Evolutionary conservation across 345 rosid species (phyloP), one percentile per base, ranked within the genome.

Genomic region (Odontarrhena argentea): DNA sequence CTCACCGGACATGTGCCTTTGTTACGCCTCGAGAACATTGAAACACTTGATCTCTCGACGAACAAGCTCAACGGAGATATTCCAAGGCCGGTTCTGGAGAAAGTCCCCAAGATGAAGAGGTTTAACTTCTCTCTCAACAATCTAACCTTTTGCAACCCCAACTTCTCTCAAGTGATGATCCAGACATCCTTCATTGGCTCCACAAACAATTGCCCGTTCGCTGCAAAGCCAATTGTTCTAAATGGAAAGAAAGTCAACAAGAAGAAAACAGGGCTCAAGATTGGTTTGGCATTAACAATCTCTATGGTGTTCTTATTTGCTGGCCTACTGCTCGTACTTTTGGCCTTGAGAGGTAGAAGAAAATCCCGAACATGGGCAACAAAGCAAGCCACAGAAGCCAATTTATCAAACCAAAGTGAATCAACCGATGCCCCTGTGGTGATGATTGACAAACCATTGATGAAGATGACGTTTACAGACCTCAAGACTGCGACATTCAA

Each of bases 41-140:
- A 65, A 69, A 55, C 74, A 77, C 64, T 92, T 67, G 96, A 92
- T 77, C 78, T 92, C 71, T 92, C 98, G 43, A 53, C 55, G 25
- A 92, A 92, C 71, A 83, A 87, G 75, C 82, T 92, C 77, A 85
- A 84, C 2, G 98, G 98, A 53, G 91, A 86, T 15, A 75, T 92
- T 64, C 96, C 96, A 12, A 11, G 42, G 26, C 52, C 74, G 15
- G 70, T 92, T 37, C 50, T 92, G 50, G 78, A 77, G 36, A 83
- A 81, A 44, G 82, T 92, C 51, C 73, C 52, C 1, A 26, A 5
- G 76, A 83, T 87, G 84, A 77, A 80, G 63, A 86, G 76, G 42
- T 92, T 78, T 82, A 89, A 89, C 82, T 86, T 92, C 80, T 89
- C 98, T 42, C 79, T 76, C 87, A 92, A 92, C 80, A 92, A 87